Evolutionary conservation across 2,329 filamentous ascomycete genomes (phyloP), one percentile per base, ranked within the genome.

Genomic region (Ophiocordyceps polyrhachis-furcata): DNA sequence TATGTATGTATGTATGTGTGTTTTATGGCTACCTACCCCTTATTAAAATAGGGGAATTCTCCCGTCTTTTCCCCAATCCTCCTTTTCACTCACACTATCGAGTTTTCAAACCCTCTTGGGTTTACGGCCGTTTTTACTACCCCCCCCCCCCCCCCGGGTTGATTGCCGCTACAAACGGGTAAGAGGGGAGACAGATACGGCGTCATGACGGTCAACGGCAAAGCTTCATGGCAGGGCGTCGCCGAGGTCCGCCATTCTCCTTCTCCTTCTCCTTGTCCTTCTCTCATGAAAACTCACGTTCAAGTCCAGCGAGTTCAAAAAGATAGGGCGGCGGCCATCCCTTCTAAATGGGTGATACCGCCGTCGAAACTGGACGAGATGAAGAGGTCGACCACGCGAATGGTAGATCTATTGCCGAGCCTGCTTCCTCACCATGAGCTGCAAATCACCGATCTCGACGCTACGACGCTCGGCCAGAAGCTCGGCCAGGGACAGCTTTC

Each of bases 381-480:
- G 12, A 46, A 43, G 20, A 45, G 46, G 38, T 47, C 48, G n/a
- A 48, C 46, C 2, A 49, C 28, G 1, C 31, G 46, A 5, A 44
- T 42, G 3, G 20, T 55, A 6, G 43, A 49, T 14, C 41, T 48
- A 5, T 38, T 49, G 1, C 46, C 46, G 9, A 42, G 46, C 28
- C 21, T 49, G 9, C 20, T 56, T 4, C 50, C 52, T 0, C 44
- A 49, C 4, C 41, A 46, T 25, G 54, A 56, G 41, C 37, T 52
- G 19, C 46, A 52, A 19, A 56, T 56, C 41, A 51, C 53, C 4
- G 47, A 38, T 4, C 47, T 49, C 9, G 48, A 35, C 17, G 52
- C 52, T 1, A 40, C 42, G 5, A 28, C 49, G 1, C 45, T 56
- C 2, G 43, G 53, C 0, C 35, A 25, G 25, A 49, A 50, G 29